A percentile compares a stretch with the other conserved stretches of the same genome.
phyloP scores from a whole-genome alignment of 2,329 filamentous ascomycete species.

The Hypomyces rosellus region DNA sequence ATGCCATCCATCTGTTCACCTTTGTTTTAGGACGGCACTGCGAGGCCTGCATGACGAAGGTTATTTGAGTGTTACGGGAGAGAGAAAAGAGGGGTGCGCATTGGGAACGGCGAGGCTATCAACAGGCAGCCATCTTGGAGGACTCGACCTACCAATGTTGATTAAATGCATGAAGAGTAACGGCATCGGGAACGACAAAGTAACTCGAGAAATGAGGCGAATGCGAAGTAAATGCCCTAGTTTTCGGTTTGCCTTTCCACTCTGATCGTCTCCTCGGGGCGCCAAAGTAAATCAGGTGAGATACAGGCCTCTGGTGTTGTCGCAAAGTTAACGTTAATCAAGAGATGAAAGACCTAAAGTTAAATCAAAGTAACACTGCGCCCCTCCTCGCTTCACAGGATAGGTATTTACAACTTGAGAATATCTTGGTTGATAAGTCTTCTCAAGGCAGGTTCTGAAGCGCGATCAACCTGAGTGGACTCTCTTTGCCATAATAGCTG shows the following conservation, averaged over 20 bases:
- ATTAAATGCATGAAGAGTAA: no score
- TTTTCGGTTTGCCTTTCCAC: no score
- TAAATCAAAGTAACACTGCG: no score
- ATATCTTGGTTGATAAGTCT: neutral
- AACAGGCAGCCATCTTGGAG: no score
- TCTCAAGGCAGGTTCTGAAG: neutral
- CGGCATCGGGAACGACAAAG: no score
- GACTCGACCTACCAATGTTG: no score
- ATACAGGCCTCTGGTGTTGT: neutral
- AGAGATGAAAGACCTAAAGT: no score
- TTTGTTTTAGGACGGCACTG: constrained; percentile 4
- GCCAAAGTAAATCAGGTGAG: no score
- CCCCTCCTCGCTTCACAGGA: neutral
- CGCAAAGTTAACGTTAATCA: neutral
- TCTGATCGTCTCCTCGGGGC: no score
- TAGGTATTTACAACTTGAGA: neutral
- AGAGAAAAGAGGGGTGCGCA: neutral
- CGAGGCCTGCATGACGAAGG: constrained; percentile 1
- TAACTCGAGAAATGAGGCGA: no score
- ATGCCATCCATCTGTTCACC: constrained; percentile 20
- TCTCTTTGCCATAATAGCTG: neutral
- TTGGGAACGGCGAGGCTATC: no score
- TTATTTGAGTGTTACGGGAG: neutral
- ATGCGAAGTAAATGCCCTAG: no score
- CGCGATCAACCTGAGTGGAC: neutral